Evolutionary conservation across 1,284 basidiomycete species (phyloP), one percentile per base, ranked within the genome.

Genomic region (Tausonia pullulans): DNA sequence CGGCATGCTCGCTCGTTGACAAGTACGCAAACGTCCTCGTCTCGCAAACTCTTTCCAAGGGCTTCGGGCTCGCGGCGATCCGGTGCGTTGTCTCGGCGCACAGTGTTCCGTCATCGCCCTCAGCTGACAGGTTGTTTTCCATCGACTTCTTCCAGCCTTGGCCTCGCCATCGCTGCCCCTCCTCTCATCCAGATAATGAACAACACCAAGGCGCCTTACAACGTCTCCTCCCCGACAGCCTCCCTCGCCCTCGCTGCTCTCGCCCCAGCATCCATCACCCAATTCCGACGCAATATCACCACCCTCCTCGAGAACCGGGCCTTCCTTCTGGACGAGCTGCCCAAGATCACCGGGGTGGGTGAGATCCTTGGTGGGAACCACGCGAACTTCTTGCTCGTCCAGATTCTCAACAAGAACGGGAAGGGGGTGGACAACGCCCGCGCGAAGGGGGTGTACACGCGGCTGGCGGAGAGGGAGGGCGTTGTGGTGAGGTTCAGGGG

Each of bases 141-240:
- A 44, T 57, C 43, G n/a, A 11, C 11, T 3, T 11, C n/a, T 16
- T 11, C 5, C 69, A 93, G 91, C 57, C 79, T 98, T 41, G 95
- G 96, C 2, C 84, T 95, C 65, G 91, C 92, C 0, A 80, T 97
- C 67, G 90, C 91, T 3, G 87, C 94, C 69, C 91, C 91, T 0
- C 84, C 89, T 0, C 79, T 98, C 16, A 87, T 97, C 58, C 94
- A 95, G 73, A 83, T 98, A 70, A 83, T 98, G 67, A 86, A 86
- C 71, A 98, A 98, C 76, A 90, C 95, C 61, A 98, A 98, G 76
- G 96, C 95, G 0, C 95, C 95, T 0, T 99, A 98, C 81, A 97
- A 97, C 76, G 87, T 98, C 70, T 95, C 93, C 11, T 83, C 87
- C 0, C 93, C 93, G 0, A 91, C 92, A 3, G 90, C 95, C 6